Conservation (phyloP, 495 filamentous ascomycete genomes). For the Pyronema omphalodes region DNA sequence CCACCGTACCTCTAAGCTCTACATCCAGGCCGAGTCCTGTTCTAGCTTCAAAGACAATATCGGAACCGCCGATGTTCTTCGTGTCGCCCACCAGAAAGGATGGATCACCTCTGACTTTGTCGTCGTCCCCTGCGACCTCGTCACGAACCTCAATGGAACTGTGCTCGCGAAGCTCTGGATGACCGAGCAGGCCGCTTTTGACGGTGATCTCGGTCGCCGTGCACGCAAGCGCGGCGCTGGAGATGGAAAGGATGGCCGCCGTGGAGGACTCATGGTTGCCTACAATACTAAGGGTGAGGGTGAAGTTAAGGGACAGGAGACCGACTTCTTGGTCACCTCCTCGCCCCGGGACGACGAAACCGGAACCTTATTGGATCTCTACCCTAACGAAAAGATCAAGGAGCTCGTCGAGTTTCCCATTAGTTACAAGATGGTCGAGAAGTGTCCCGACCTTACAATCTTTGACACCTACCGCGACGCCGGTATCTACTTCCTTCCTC, state of each 20-base stretch:
- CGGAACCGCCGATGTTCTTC: conserved; percentile 78
- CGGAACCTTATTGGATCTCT: conserved; percentile 43
- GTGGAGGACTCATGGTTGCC: conserved; percentile 70
- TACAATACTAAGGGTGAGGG: conserved; percentile 58
- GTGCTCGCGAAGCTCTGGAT: conserved; percentile 80
- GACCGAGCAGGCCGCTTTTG: conserved; percentile 54
- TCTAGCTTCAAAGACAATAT: conserved; percentile 22
- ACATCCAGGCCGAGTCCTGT: conserved; percentile 19
- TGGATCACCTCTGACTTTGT: conserved; percentile 68
- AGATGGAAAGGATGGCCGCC: conserved; percentile 36
- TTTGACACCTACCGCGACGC: conserved; percentile 59
- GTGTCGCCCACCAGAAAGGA: conserved; percentile 30
- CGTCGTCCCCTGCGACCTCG: conserved; percentile 79
- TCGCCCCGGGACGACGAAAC: not conserved
- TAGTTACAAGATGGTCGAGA: conserved; percentile 49
- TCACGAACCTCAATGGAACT: conserved; percentile 75
- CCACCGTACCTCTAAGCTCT: conserved; percentile 21
- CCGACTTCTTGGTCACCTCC: conserved; percentile 61
- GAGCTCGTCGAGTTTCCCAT: conserved; percentile 57
- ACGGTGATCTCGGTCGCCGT: conserved; percentile 26
- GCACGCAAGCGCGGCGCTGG: conserved; percentile 8
- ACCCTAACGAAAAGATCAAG: conserved; percentile 69
- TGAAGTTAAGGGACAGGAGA: conserved; percentile 67
- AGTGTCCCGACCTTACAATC: conserved; percentile 56
- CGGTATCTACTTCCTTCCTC: conserved; percentile 81